Conservation (phyloP, 306 rosid genomes). For the Vigna mungo region DNA sequence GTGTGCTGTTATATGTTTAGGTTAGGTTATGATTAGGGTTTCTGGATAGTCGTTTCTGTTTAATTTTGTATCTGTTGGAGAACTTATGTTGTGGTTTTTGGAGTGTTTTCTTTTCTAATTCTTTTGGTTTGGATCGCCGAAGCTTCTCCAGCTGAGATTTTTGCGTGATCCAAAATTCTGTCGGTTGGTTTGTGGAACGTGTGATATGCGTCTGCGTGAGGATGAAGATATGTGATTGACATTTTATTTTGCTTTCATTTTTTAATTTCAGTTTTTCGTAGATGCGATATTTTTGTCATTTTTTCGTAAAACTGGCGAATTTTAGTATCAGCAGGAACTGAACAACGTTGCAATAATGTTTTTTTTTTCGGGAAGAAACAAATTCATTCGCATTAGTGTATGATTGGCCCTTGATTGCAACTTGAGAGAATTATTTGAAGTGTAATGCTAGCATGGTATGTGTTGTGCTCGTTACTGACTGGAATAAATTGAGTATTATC, state of each 20-base stretch:
- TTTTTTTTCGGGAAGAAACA: not conserved
- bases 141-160: slow-evolving; percentile 27
- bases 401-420: not conserved
- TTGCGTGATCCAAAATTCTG: slow-evolving; percentile 19
- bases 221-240: slow-evolving; percentile 11
- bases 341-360: not conserved
- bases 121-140: slow-evolving; percentile 17
- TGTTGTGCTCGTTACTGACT: slow-evolving; percentile 1
- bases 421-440: slow-evolving; percentile 13
- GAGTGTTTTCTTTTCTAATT: slow-evolving; percentile 3
- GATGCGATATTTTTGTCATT: not conserved
- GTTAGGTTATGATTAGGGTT: slow-evolving; percentile 40
- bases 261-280: slow-evolving; percentile 29
- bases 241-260: slow-evolving; percentile 23
- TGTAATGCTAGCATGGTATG: slow-evolving; percentile 17
- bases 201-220: not conserved
- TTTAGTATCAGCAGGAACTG: not conserved
- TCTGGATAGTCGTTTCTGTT: not conserved
- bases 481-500: not conserved
- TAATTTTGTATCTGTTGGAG: slow-evolving; percentile 20
- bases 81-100: slow-evolving; percentile 21
- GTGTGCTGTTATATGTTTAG: not conserved
- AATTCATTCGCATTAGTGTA: not conserved
- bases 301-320: slow-evolving; percentile 2
- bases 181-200: not conserved